Evolutionary conservation across 208 protist genomes (phyloP), one percentile per base, ranked within the genome.

Genomic region (Borovskyia barvae): DNA sequence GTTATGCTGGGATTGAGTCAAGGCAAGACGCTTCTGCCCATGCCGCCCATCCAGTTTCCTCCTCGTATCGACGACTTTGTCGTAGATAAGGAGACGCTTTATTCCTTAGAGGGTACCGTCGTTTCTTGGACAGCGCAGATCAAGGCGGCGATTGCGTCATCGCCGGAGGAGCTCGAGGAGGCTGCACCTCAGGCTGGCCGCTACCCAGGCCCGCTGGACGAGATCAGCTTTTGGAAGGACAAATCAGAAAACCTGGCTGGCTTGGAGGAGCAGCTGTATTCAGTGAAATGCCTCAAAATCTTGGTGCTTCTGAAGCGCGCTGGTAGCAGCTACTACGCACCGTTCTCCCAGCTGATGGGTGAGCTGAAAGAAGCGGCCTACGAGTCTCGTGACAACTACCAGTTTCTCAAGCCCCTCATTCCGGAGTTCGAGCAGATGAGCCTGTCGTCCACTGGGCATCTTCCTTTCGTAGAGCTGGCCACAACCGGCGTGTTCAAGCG

Each of bases 141-240:
- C 66, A 86, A 87, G 48, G 67, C 82, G 9, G 92, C 90, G 28
- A 93, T 98, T 35, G 80, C 80, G 9, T 89, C 85, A 0, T 87
- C 81, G 28, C 92, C 92, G 9, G 89, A 94, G 66, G 85, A 92
- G 61, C 74, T 95, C 49, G 82, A 92, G 54, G 79, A 83, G 52
- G 66, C 58, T 33, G 80, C 59, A 43, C 62, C 75, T 24, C 72
- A 54, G 37, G 90, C 75, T 14, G 80, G 77, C 8, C 64, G 64
- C 9, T 82, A 97, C 73, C 94, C 95, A 6, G 80, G 92, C 11
- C 97, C 97, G 30, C 50, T 97, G 48, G 92, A 96, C 43, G 96
- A 98, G 72, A 74, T 99, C 25, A 84, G 77, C 17, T 99, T 98
- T 72, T 99, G 97, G 97, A 80, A 93, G 56, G 85, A 78, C 49